phyloP scores from a whole-genome alignment of 768 basidiomycete species.

The Termitomyces sp. region DNA sequence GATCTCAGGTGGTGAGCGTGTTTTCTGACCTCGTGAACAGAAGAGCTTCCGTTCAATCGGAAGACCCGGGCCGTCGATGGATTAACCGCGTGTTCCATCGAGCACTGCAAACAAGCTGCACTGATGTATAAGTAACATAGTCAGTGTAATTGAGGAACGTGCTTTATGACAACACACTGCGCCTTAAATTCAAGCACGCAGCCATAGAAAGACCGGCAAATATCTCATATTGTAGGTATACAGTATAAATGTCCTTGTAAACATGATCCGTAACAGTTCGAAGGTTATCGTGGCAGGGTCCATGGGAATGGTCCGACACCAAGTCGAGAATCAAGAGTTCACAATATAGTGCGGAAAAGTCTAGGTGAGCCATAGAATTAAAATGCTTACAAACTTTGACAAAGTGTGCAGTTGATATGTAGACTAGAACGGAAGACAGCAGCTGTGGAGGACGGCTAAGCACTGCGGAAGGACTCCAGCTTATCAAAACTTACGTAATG shows the following conservation, averaged over 20 bases:
- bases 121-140: neutral
- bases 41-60: neutral
- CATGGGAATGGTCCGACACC: conserved; percentile 30
- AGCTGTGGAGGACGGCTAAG: conserved; percentile 31
- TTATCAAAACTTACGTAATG: conserved; percentile 54
- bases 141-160: neutral
- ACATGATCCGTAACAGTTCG: conserved; percentile 29
- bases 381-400: conserved; percentile 57
- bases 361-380: conserved; percentile 31
- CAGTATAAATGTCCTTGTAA: conserved; percentile 38
- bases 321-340: conserved; percentile 24
- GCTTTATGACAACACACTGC: neutral
- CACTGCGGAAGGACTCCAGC: neutral
- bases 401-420: conserved; percentile 60
- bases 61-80: neutral
- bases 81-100: neutral
- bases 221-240: conserved; percentile 38
- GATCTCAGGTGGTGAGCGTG: neutral
- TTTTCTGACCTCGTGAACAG: conserved; percentile 1
- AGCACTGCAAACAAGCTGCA: no score
- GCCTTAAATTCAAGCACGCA: neutral
- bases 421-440: conserved; percentile 55
- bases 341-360: conserved; percentile 21
- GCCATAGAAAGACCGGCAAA: conserved; percentile 23
- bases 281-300: conserved; percentile 27